Evolutionary conservation across 768 basidiomycete genomes (phyloP).

Genomic region (Pilatotrama ljubarskyi): DNA sequence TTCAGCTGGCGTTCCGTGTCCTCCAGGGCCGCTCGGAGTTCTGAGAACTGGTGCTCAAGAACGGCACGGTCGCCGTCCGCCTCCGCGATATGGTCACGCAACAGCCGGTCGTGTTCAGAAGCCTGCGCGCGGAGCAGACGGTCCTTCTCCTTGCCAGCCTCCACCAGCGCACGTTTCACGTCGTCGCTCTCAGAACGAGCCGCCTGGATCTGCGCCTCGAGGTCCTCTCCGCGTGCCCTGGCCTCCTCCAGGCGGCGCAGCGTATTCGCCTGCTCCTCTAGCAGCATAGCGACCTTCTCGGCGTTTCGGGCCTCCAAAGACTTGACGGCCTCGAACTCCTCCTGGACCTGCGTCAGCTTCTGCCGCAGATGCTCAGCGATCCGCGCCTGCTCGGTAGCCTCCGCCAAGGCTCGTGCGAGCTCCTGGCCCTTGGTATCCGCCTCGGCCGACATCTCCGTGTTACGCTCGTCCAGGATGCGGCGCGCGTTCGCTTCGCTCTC

Average conservation of each 20-base stretch:
- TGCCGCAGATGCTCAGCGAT: slow-evolving; percentile 59
- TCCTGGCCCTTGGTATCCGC: slow-evolving; percentile 55
- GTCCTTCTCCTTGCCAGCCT: slow-evolving; percentile 78
- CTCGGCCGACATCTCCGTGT: slow-evolving; percentile 54
- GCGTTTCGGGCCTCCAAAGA: slow-evolving; percentile 63
- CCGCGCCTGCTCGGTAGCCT: slow-evolving; percentile 67
- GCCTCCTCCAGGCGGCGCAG: slow-evolving; percentile 75
- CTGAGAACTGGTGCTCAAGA: slow-evolving; percentile 83
- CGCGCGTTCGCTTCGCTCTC: slow-evolving; percentile 65
- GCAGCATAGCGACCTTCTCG: slow-evolving; percentile 59
- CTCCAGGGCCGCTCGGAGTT: slow-evolving; percentile 64
- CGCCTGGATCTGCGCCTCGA: slow-evolving; percentile 72
- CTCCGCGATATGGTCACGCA: slow-evolving; percentile 89
- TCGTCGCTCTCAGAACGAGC: slow-evolving; percentile 73
- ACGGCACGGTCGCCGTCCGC: slow-evolving; percentile 94
- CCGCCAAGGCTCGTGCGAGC: slow-evolving; percentile 58
- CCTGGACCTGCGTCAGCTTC: slow-evolving; percentile 59
- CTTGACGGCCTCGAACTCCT: slow-evolving; percentile 70
- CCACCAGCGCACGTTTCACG: slow-evolving; percentile 63
- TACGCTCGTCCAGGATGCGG: slow-evolving; percentile 64
- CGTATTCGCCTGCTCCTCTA: slow-evolving; percentile 76
- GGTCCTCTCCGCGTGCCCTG: slow-evolving; percentile 67
- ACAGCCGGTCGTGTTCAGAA: slow-evolving; percentile 60
- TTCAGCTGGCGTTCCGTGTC: slow-evolving; percentile 61
- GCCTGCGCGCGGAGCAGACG: slow-evolving; percentile 71